Evolutionary conservation across 2,329 filamentous ascomycete genomes (phyloP), one percentile per base, ranked within the genome.

Genomic region (Cordyceps tenuipes): DNA sequence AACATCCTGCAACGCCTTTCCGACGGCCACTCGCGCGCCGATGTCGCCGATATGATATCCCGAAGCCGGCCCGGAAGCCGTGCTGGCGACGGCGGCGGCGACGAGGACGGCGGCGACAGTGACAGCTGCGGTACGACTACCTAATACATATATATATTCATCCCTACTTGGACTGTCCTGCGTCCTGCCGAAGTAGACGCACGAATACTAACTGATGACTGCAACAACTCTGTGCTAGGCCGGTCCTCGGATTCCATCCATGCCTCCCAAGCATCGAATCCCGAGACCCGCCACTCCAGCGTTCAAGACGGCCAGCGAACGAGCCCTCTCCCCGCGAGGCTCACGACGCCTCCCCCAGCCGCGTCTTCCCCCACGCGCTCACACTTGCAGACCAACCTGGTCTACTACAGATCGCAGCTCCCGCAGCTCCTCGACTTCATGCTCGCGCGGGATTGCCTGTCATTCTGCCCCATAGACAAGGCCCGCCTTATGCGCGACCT

Each of bases 1-100:
- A 23, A 54, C 19, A 59, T 59, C 1, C 5, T 59, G 13, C 49
- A 48, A 4, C 29, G 57, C 19, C 43, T 59, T n/a, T 47, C 26
- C 7, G 43, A 59, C 12, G 49, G 57, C 41, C 57, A 59, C 19
- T 21, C 57, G 1, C 57, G 41, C 9, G 49, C 57, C 26, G 57
- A 59, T 15, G 50, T 59, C 1, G 57, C 31, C 5, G 50, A 44
- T 17, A 39, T 59, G 49, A 15, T 59, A 3, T 23, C 50, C 3
- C 49, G 48, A 36, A 39, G 46, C 2, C n/a, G n/a, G n/a, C 8
- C 9, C 1, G 29, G 29, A 3, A 23, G 41, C 9, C 21, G 15
- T 23, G 17, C 36, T 9, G 5, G 34, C 3, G 34, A 36, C 34
- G 2, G 10, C 2, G 34, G 12, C 34, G 8, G 34, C 2, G 34